Percentiles rank a stretch among this genome's conserved stretches.
Conservation (phyloP, 331 rosid genomes). For the Cydonia oblonga region DNA sequence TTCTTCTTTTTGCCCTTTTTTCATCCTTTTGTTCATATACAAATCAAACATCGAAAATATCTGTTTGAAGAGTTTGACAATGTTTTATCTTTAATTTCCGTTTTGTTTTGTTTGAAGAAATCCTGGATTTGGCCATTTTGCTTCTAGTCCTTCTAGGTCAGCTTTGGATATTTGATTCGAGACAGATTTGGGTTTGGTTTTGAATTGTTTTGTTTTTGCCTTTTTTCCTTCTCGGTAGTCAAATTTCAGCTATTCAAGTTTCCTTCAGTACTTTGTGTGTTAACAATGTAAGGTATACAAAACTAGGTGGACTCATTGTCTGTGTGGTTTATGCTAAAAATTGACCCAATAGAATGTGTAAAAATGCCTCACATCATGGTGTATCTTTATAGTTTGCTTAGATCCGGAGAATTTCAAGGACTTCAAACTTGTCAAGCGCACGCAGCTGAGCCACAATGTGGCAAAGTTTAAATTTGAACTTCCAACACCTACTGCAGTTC, state of each 20-base stretch:
- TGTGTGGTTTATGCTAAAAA: background rate
- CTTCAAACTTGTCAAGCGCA: slow-evolving; percentile 72
- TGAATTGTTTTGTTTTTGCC: background rate
- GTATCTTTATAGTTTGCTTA: slow-evolving; percentile 42
- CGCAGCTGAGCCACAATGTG: slow-evolving; percentile 88
- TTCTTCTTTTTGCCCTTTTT: background rate
- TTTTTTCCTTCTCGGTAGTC: background rate
- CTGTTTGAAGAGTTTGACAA: background rate
- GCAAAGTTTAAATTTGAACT: slow-evolving; percentile 84
- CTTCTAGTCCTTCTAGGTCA: background rate
- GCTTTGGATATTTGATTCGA: too few species aligned
- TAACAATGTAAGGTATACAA: background rate
- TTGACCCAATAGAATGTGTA: background rate
- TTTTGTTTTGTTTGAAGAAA: background rate
- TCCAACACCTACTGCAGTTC: slow-evolving; percentile 62
- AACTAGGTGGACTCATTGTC: background rate
- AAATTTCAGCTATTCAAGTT: background rate
- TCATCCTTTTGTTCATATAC: background rate
- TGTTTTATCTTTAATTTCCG: background rate
- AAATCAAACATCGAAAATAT: background rate
- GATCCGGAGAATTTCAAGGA: slow-evolving; percentile 66
- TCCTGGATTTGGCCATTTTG: background rate
- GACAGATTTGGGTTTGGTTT: too few species aligned
- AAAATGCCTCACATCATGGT: slow-evolving; percentile 4
- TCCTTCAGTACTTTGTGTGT: background rate